Percentiles rank a stretch among this genome's conserved stretches.
Evolutionary conservation across 2,329 filamentous ascomycete species (phyloP).

Genomic region (Cyclaneusma minus): DNA sequence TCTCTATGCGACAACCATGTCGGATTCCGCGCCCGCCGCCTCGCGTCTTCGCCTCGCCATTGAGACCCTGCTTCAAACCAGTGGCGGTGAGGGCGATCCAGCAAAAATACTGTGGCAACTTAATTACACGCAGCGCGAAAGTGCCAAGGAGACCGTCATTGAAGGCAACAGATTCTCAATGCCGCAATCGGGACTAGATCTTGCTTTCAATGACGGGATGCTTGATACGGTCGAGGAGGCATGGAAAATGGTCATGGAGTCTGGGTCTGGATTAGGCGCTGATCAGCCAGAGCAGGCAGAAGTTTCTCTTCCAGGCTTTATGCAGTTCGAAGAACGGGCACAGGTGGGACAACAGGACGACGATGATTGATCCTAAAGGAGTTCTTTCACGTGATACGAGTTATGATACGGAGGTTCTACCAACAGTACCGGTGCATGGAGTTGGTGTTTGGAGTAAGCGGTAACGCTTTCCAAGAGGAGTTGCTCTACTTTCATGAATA

Average conservation of each 20-base stretch:
- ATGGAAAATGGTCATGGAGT: slow-evolving; percentile 44
- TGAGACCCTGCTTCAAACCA: too few relatives aligned
- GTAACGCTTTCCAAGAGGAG: too few relatives aligned
- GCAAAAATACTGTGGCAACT: slow-evolving; percentile 31
- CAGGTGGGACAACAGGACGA: slow-evolving; percentile 41
- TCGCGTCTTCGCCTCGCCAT: slow-evolving; percentile 5
- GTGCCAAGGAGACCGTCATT: slow-evolving; percentile 12
- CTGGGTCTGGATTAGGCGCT: slow-evolving; percentile 40
- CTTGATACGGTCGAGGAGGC: slow-evolving; percentile 51
- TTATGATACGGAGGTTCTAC: too few relatives aligned
- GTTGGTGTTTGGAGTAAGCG: too few relatives aligned
- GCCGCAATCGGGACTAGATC: slow-evolving; percentile 40
- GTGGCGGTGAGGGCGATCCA: slow-evolving; percentile 14
- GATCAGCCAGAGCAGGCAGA: slow-evolving; percentile 24
- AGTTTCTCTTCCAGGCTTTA: slow-evolving; percentile 35
- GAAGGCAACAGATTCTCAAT: slow-evolving; percentile 37
- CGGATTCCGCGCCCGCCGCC: neutral
- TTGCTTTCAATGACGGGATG: slow-evolving; percentile 59
- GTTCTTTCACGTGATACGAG: too few relatives aligned
- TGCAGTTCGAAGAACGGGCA: slow-evolving; percentile 67
- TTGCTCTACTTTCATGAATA: too few relatives aligned
- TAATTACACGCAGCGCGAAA: slow-evolving; percentile 35
- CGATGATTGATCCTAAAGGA: too few relatives aligned
- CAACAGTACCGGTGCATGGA: too few relatives aligned
- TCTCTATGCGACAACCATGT: slow-evolving; percentile 11